phyloP scores from a whole-genome alignment of 1,284 basidiomycete species.

The Cutaneotrichosporon curvatum region DNA sequence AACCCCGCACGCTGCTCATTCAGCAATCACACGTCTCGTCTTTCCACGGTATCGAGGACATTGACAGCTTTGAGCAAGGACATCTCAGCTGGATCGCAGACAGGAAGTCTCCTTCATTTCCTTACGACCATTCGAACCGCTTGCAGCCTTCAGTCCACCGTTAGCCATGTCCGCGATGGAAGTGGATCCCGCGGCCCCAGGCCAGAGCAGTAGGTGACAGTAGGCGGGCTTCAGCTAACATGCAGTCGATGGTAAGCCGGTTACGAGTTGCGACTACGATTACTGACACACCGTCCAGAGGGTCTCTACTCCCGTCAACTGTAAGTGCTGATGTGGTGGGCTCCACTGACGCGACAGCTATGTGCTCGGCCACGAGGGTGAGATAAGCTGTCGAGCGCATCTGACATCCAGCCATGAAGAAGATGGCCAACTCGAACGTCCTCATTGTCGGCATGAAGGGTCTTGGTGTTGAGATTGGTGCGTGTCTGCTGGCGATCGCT shows the following conservation, averaged over 20 bases:
- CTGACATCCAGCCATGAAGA: conserved; percentile 80
- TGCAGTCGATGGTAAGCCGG: conserved; percentile 37
- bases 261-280: conserved; percentile 1
- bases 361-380: conserved; percentile 92
- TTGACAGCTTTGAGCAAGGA: too few relatives aligned
- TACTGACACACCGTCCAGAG: conserved; percentile 49
- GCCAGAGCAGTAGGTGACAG: conserved; percentile 33
- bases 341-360: conserved; percentile 55
- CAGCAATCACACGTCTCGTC: too few relatives aligned
- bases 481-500: conserved; percentile 17
- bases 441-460: conserved; percentile 90
- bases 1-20: too few relatives aligned
- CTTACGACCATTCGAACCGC: too few relatives aligned
- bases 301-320: conserved; percentile 92
- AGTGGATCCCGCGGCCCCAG: conserved; percentile 32
- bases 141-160: too few relatives aligned
- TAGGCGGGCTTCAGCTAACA: conserved; percentile 1
- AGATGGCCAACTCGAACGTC: conserved; percentile 94
- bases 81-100: too few relatives aligned
- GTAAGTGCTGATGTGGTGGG: conserved; percentile 45
- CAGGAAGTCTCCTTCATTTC: too few relatives aligned
- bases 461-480: conserved; percentile 92
- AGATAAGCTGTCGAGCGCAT: conserved; percentile 8
- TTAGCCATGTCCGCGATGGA: conserved; percentile 40
- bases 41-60: too few relatives aligned